Evolutionary conservation across 1,284 basidiomycete genomes (phyloP), one percentile per base, ranked within the genome.

Genomic region (Melampsora americana): DNA sequence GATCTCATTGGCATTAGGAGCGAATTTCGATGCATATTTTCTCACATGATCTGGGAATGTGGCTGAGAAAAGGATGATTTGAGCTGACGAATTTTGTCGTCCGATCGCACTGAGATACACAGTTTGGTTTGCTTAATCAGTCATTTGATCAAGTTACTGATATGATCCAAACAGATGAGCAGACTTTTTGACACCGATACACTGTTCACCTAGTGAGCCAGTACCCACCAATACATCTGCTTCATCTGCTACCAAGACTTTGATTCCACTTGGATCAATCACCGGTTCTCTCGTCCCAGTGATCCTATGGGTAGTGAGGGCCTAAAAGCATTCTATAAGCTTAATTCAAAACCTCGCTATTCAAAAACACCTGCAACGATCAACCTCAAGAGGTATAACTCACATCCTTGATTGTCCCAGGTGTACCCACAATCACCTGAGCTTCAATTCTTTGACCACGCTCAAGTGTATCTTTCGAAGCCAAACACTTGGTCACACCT

Each of bases 161-260:
- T 0, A 20, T 46, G 14, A 56, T 2, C 20, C 5, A 53, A 66
- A 44, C 26, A 74, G 7, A 44, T 39, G 60, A 18, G 85, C 89
- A 73, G 79, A 93, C 93, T 94, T 96, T 85, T 97, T 98, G 77
- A 98, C 93, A 68, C 91, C 88, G 77, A 95, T 85, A 1, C 93
- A 95, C 84, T 99, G 95, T 80, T 99, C 96, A n/a, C 93, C 93
- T 69, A 99, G 85, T n/a, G 73, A 75, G 28, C 95, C 93, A 83
- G 95, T 93, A 82, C 93, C 90, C 82, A 95, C 94, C 79, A 99
- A 86, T 94, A 99, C 97, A 84, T 99, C 96, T 42, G 96, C 96
- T 85, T 99, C 96, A 82, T 99, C 96, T 26, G 99, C 86, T 12
- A 99, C 95, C 78, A 99, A 94, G 12, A 97, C 92, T 82, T 92